These are phyloP conservation scores for Naganishia kalamii DNA, from an alignment of 768 basidiomycete genomes.

Conservation along the genomic window DNA sequence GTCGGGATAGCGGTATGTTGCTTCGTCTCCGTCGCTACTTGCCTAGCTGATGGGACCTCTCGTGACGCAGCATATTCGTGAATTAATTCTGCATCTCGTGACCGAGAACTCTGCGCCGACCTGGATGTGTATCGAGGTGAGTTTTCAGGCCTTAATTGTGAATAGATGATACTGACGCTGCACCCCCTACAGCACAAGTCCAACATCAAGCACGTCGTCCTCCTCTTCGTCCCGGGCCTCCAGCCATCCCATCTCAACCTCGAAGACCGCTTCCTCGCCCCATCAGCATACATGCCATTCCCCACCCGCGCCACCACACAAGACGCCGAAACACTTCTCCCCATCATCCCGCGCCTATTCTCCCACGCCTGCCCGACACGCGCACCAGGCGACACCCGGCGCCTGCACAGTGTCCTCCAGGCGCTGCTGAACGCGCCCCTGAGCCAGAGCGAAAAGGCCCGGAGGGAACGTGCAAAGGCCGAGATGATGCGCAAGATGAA, in stretches of 20 bases:
- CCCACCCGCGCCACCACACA: conserved; percentile 47
- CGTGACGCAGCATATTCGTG: conserved; percentile 69
- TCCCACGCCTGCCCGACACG: conserved; percentile 88
- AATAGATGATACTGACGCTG: neutral
- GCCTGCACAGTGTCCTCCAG: conserved; percentile 78
- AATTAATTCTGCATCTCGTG: conserved; percentile 71
- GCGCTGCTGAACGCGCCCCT: conserved; percentile 76
- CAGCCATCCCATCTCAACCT: conserved; percentile 63
- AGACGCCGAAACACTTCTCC: conserved; percentile 46
- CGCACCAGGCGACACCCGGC: conserved; percentile 78
- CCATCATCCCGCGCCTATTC: conserved; percentile 64
- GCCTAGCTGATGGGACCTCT: neutral
- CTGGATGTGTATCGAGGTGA: conserved; percentile 79
- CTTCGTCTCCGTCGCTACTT: neutral
- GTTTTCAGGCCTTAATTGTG: conserved; percentile 26
- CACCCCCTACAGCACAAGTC: conserved; percentile 57
- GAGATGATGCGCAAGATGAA: conserved; percentile 37
- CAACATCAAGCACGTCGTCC: conserved; percentile 69
- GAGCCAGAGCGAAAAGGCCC: conserved; percentile 70
- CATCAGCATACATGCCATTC: conserved; percentile 54
- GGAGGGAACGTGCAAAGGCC: conserved; percentile 48
- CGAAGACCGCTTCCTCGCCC: conserved; percentile 55
- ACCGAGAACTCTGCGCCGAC: conserved; percentile 76
- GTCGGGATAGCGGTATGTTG: conserved; percentile 6
- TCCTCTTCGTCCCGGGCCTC: conserved; percentile 78